A percentile compares a stretch with the other conserved stretches of the same genome.
Evolutionary conservation across 768 basidiomycete species (phyloP).

Genomic region (Termitomyces eurrhizus): DNA sequence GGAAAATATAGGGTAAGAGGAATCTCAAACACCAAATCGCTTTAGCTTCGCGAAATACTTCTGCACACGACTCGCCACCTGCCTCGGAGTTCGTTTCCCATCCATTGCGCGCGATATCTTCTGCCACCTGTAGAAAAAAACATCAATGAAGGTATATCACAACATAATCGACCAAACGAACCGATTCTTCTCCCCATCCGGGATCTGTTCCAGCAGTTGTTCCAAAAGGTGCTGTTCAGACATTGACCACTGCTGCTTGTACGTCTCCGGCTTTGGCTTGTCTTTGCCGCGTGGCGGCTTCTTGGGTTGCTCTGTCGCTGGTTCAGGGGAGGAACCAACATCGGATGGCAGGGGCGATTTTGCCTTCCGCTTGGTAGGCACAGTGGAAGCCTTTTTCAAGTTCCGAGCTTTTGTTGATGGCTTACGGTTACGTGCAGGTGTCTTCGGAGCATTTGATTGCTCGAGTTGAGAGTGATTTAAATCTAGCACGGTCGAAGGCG

Average conservation of each 20-base stretch:
- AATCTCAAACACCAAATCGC: slow-evolving; percentile 46
- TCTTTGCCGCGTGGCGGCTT: slow-evolving; percentile 11
- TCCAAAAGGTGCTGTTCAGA: slow-evolving; percentile 78
- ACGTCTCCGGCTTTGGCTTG: slow-evolving; percentile 66
- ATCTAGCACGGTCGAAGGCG: background rate
- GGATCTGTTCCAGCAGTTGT: slow-evolving; percentile 68
- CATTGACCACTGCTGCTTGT: slow-evolving; percentile 76
- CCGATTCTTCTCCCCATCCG: slow-evolving; percentile 75
- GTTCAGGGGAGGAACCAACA: background rate
- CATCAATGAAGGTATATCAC: background rate
- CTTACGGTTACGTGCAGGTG: slow-evolving; percentile 1
- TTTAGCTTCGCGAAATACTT: slow-evolving; percentile 87
- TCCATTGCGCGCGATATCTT: slow-evolving; percentile 83
- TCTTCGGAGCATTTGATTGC: background rate
- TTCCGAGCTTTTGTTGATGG: slow-evolving; percentile 5
- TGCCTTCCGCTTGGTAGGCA: slow-evolving; percentile 3
- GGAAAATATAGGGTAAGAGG: background rate
- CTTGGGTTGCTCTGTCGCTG: background rate
- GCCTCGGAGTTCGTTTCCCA: slow-evolving; percentile 69
- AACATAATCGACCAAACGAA: slow-evolving; percentile 24
- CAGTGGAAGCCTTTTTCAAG: background rate
- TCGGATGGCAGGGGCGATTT: background rate
- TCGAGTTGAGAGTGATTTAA: background rate
- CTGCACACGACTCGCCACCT: slow-evolving; percentile 87
- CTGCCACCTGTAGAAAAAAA: slow-evolving; percentile 50